phyloP scores from a whole-genome alignment of 2,329 filamentous ascomycete species.

The Xylariales sp. region DNA sequence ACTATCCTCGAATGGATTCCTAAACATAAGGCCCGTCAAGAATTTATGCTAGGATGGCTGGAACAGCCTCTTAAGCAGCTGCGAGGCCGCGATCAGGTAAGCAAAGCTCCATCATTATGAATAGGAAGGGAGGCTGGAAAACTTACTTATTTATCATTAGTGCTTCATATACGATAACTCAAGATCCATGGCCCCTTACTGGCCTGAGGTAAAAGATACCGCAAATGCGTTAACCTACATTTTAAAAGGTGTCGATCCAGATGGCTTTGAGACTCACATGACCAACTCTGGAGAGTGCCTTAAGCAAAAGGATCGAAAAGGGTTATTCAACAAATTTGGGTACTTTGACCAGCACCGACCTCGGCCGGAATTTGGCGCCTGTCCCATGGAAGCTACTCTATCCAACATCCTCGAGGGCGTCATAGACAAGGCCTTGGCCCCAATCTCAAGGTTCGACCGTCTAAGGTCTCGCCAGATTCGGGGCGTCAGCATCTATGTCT shows the following conservation, averaged over 20 bases:
- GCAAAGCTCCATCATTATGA: neutral
- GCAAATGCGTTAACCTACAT: constrained; percentile 14
- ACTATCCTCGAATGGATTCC: constrained; percentile 16
- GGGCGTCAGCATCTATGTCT: constrained; percentile 15
- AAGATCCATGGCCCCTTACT: neutral
- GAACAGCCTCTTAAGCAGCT: neutral
- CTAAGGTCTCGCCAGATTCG: neutral
- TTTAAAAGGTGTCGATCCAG: constrained; percentile 17
- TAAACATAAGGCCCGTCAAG: neutral
- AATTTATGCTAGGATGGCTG: constrained; percentile 3
- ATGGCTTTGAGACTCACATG: constrained; percentile 23
- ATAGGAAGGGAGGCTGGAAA: neutral
- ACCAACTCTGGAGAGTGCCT: neutral
- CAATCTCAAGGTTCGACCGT: neutral
- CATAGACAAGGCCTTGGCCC: neutral
- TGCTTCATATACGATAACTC: constrained; percentile 20
- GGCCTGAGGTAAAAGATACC: constrained; percentile 9
- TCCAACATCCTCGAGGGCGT: neutral
- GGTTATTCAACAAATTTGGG: neutral
- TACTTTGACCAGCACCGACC: constrained; percentile 5
- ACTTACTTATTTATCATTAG: neutral
- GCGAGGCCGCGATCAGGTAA: constrained; percentile 19
- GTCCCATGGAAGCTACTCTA: constrained; percentile 13
- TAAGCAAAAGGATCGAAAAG: neutral
- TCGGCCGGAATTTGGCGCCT: neutral